Conservation (phyloP, 208 protist genomes). For the Tritrichomonas musculus region DNA sequence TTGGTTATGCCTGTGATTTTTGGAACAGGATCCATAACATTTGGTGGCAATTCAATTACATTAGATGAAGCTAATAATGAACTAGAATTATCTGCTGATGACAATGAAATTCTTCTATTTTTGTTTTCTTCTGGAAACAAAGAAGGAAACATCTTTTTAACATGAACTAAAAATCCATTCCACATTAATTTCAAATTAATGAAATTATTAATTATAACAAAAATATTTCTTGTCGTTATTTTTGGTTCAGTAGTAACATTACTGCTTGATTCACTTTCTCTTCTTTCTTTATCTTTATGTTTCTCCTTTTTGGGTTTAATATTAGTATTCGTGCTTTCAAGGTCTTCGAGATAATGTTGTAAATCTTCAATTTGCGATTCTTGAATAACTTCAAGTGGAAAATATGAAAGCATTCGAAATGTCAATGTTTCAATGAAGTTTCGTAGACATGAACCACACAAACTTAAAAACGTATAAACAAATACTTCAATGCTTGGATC, state of each 20-base stretch:
- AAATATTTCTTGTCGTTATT: not conserved
- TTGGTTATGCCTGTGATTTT: not conserved
- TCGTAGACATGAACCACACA: not conserved
- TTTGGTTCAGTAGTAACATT: too few species aligned
- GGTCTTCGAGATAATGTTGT: too few species aligned
- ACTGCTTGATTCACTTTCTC: not conserved
- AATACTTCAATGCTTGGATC: not conserved
- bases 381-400: not conserved
- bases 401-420: not conserved
- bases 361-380: not conserved
- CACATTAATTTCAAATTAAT: not conserved
- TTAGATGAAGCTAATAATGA: too few species aligned
- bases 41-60: not conserved
- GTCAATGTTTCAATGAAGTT: not conserved
- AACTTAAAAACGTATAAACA: not conserved
- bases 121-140: too few species aligned
- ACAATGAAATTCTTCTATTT: too few species aligned
- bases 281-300: too few species aligned
- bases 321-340: not conserved
- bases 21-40: not conserved
- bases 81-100: too few species aligned
- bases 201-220: slow-evolving; percentile 23
- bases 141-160: not conserved
- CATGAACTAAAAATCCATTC: not conserved
- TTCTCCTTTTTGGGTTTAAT: too few species aligned